Base-by-base conservation (phyloP, 169 alveolate genomes). In the Plasmodium falciparum region DNA sequence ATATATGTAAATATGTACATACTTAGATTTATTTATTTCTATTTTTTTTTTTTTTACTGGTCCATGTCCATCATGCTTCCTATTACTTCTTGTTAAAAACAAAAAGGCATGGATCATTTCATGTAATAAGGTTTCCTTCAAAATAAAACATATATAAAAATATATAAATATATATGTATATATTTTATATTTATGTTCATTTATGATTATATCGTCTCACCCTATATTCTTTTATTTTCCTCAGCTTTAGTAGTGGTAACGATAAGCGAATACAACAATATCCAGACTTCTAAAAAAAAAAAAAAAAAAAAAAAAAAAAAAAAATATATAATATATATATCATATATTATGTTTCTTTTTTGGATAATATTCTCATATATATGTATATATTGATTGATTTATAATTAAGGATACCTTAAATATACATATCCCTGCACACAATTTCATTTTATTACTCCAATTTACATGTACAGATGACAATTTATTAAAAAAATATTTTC, bases 101-200 rank as follows among this genome's bases (percentile, higher is more conserved):
- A 98, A 88, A 67, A 95, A 96, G 17, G 99, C 99, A 74, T 98
- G 99, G 70, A 98, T 98, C 98, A 98, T 97, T 93, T 98, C 99
- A 88, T 98, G 99, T 24, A 98, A 92, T 26, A 98, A 95, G 9
- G 99, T 98, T 78, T 97, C 99, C 94, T 95, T 13, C 47, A 33
- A 70, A 56, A 49, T 43, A 3, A 45, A 3, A 43, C 13, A 78
- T 72, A 22, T 26, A 75, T 24, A 13, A 20, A 65, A 15, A 69
- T 49, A 24, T 17, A 9, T 29, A 33, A 1, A 26, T 17, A 9
- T 29, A 33, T 7, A 26, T 17, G 1, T 54, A 52, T 33, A 2
- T 33, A 2, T 33, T 4, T 33, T 33, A 2, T 33, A 33, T 12
- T 26, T 13, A 8, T 15, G 45, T 15, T n/a, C 1, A 26, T 12